Evolutionary conservation across 306 rosid genomes (phyloP).

Genomic region (Cucumis sativus): DNA sequence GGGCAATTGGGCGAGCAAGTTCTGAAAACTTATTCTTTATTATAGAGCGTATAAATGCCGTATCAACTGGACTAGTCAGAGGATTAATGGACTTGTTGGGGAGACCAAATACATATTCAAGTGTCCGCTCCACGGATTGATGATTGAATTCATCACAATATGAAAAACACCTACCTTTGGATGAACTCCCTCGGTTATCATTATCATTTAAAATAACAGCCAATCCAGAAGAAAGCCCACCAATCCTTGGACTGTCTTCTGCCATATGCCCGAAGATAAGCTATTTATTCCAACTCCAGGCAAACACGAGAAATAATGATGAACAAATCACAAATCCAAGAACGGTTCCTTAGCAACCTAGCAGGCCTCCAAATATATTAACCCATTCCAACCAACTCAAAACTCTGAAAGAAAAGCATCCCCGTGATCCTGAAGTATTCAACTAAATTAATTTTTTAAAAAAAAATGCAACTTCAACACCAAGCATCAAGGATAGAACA

Average conservation of each 20-base stretch:
- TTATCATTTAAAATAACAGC: conserved; percentile 65
- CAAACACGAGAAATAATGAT: conserved; percentile 21
- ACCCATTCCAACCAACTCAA: conserved; percentile 8
- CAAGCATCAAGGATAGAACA: background rate
- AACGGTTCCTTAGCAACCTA: conserved; percentile 10
- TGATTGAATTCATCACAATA: conserved; percentile 63
- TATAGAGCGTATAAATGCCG: conserved; percentile 29
- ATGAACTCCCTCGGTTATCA: conserved; percentile 36
- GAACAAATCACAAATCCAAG: conserved; percentile 18
- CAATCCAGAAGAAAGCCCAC: conserved; percentile 92
- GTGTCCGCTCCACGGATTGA: conserved; percentile 78
- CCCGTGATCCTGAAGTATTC: conserved; percentile 19
- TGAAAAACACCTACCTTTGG: conserved; percentile 58
- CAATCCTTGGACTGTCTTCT: conserved; percentile 55
- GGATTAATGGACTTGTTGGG: conserved; percentile 55
- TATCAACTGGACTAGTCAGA: conserved; percentile 40
- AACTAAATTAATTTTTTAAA: background rate
- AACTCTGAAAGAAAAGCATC: conserved; percentile 20
- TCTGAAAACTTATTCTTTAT: conserved; percentile 43
- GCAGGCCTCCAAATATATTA: conserved; percentile 7
- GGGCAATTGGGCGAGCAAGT: conserved; percentile 15
- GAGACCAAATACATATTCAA: conserved; percentile 79
- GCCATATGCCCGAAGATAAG: conserved; percentile 34
- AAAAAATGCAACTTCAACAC: background rate
- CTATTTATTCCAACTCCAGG: conserved; percentile 23